A percentile compares a stretch with the other conserved stretches of the same genome.
Conservation (phyloP, 1,139 yeast genomes). For the Yamadazyma songkhlaensis region DNA sequence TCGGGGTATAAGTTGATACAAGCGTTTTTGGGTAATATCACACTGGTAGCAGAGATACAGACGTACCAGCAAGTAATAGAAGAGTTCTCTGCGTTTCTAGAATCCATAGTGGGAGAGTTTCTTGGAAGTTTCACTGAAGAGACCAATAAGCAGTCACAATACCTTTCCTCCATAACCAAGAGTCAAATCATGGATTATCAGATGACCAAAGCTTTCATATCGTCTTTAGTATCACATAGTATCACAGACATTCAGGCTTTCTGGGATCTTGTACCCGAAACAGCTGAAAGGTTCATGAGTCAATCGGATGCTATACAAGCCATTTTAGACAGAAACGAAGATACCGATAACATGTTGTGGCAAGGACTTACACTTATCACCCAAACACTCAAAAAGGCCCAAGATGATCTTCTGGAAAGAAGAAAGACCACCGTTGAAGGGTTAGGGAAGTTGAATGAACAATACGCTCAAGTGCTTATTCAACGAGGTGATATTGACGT, state of each 20-base stretch:
- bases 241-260: slow-evolving; percentile 17
- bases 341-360: slow-evolving; percentile 33
- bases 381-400: slow-evolving; percentile 35
- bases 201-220: slow-evolving; percentile 23
- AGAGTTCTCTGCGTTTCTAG: slow-evolving; percentile 20
- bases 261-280: slow-evolving; percentile 28
- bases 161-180: slow-evolving; percentile 24
- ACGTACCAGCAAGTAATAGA: slow-evolving; percentile 10
- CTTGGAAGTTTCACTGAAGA: slow-evolving; percentile 21
- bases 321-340: slow-evolving; percentile 36
- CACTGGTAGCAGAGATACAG: slow-evolving; percentile 7
- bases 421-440: slow-evolving; percentile 21
- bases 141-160: slow-evolving; percentile 19
- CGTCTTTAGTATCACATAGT: slow-evolving; percentile 19
- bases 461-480: slow-evolving; percentile 41
- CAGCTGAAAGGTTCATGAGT: slow-evolving; percentile 35
- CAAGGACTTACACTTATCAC: slow-evolving; percentile 36
- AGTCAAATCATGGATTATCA: slow-evolving; percentile 24
- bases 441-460: slow-evolving; percentile 37
- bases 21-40: slow-evolving; percentile 26
- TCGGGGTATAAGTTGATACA: slow-evolving; percentile 29
- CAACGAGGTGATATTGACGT: slow-evolving; percentile 54
- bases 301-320: slow-evolving; percentile 46
- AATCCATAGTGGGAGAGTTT: slow-evolving; percentile 21
- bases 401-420: slow-evolving; percentile 25